Evolutionary conservation across 2,329 filamentous ascomycete genomes (phyloP).

Genomic region (Cryphonectria parasitica): DNA sequence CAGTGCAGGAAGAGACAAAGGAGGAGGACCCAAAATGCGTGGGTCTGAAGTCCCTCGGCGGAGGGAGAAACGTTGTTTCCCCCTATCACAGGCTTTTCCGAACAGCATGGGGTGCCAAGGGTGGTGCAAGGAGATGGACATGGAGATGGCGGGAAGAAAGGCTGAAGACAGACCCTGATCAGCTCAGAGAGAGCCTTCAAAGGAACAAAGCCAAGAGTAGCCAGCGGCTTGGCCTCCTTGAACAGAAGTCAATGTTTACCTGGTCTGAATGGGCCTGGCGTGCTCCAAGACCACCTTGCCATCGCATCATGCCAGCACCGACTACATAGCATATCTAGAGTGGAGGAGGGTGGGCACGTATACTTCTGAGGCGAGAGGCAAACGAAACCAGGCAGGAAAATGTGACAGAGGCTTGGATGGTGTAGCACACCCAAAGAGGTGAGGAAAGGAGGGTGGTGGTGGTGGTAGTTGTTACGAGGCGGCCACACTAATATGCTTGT

Average conservation of each 20-base stretch:
- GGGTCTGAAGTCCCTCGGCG: conserved; percentile 13
- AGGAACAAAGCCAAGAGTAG: neutral
- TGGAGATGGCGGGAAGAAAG: neutral
- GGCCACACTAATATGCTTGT: neutral
- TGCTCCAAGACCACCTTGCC: neutral
- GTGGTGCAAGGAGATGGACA: neutral
- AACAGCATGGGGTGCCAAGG: conserved; percentile 1
- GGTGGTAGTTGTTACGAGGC: neutral
- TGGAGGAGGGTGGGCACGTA: neutral
- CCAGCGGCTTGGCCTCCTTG: neutral
- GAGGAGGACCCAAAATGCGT: neutral
- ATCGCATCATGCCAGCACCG: neutral
- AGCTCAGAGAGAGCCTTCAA: neutral
- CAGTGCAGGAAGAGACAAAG: neutral
- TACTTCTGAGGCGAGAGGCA: neutral
- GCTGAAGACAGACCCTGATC: neutral
- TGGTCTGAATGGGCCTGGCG: neutral
- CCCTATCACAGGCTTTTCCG: conserved; percentile 27
- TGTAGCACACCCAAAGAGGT: neutral
- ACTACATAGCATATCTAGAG: neutral
- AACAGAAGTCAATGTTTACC: neutral
- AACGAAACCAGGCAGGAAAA: neutral
- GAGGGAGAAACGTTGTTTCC: conserved; percentile 24
- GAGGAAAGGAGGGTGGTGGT: neutral
- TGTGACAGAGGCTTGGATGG: neutral